Evolutionary conservation across 352 stramenopile genomes (phyloP), one percentile per base, ranked within the genome.

Genomic region (Discostella stelligera): DNA sequence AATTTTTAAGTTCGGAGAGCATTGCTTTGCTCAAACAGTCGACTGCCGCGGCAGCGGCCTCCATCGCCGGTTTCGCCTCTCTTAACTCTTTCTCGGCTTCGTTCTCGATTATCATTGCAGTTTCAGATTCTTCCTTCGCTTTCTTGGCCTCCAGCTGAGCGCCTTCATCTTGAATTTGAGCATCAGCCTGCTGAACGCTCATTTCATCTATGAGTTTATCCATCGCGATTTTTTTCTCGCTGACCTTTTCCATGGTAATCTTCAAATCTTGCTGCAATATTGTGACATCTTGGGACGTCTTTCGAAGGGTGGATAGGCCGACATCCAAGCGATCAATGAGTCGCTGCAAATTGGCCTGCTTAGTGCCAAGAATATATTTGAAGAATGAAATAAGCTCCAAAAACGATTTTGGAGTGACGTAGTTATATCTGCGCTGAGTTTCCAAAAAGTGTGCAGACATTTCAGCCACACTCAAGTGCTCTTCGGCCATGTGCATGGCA

Each of bases 361-460:
- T 98, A 63, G 96, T 93, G 64, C 93, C 94, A 21, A 98, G 90
- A 46, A 99, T 73, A 72, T 98, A 97, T 81, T 98, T 97, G 90
- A 98, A 99, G 72, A 99, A 98, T 37, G 88, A 94, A 54, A 99
- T 98, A 11, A 99, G 87, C 85, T 99, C 96, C 21, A 99, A 89
- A 87, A 98, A 99, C 74, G 94, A 98, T 88, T 99, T 99, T 6
- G 97, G 96, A 48, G 97, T 99, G 60, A 98, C 96, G 81, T 99
- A 99, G 82, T 98, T 98, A 94, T 98, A 98, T 7, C 97, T 91
- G 0, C 95, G 88, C 77, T 98, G 95, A 6, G 94, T 97, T 71
- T 98, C 93, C 67, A 97, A 94, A 89, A 98, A 99, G 74, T 93
- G 91, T 62, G 95, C 94, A 37, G 94, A 97, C 89, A 97, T 97